A percentile compares a stretch with the other conserved stretches of the same genome.
These are phyloP conservation scores for Luffa aegyptiaca DNA, from an alignment of 306 rosid genomes.

Conservation along the genomic window DNA sequence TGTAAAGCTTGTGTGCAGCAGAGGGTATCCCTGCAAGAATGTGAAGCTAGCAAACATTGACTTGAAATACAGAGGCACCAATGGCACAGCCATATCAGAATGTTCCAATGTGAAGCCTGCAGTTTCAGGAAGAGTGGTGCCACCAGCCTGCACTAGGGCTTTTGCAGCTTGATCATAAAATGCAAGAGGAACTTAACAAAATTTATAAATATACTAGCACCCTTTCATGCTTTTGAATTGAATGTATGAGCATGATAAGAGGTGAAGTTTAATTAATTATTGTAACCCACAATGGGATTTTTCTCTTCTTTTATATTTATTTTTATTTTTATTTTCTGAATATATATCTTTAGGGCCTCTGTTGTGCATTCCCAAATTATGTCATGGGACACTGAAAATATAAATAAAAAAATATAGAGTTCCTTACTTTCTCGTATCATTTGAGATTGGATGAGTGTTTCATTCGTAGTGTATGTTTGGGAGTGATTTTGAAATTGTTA, in stretches of 20 bases:
- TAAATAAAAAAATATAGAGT: no score
- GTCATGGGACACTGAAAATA: no score
- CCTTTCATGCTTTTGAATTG: not conserved
- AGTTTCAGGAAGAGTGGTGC: not conserved
- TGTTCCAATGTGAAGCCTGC: conserved; percentile 28
- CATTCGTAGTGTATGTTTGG: no score
- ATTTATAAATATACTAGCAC: not conserved
- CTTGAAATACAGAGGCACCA: conserved; percentile 13
- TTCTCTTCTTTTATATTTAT: not conserved
- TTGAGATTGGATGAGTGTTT: no score
- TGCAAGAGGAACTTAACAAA: not conserved
- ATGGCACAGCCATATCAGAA: conserved; percentile 11
- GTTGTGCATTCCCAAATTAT: no score
- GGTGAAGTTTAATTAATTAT: not conserved
- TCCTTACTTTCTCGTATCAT: no score
- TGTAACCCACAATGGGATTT: not conserved
- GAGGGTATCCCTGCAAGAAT: conserved; percentile 18
- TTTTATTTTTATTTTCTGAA: no score
- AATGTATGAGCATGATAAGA: not conserved
- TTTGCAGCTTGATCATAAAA: not conserved
- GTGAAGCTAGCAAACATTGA: conserved; percentile 23
- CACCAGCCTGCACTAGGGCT: conserved; percentile 19
- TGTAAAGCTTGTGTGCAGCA: conserved; percentile 25
- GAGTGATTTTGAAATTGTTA: no score
- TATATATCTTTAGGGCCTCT: no score